Conservation (phyloP, 768 basidiomycete species). For the Termitomyces sp. region DNA sequence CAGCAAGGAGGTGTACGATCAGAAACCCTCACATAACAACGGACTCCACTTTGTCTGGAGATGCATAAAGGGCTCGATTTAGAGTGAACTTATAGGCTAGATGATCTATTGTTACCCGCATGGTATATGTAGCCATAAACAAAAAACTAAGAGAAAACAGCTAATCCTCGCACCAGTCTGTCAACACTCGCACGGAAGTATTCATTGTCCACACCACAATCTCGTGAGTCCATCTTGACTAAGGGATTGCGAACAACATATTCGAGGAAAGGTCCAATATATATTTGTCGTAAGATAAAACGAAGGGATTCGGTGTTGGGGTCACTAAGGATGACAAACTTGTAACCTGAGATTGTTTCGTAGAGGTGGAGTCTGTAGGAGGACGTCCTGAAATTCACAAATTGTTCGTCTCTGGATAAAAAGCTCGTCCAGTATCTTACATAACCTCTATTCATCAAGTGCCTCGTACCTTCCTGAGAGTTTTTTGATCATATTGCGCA, state of each 20-base stretch:
- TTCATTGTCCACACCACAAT: constrained; percentile 89
- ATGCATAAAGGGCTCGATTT: neutral
- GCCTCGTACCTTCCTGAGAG: constrained; percentile 71
- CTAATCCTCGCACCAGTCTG: constrained; percentile 62
- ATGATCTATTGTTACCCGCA: neutral
- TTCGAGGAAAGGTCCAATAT: constrained; percentile 91
- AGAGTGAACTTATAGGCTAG: neutral
- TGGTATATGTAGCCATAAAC: neutral
- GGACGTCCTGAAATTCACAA: constrained; percentile 87
- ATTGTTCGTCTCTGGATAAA: constrained; percentile 74
- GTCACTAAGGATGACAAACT: constrained; percentile 92
- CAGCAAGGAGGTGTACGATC: constrained; percentile 31
- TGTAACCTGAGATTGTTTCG: constrained; percentile 90
- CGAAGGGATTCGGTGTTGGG: constrained; percentile 80
- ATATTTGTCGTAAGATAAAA: constrained; percentile 81
- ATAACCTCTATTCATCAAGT: neutral
- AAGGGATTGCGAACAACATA: constrained; percentile 93
- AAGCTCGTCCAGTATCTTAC: neutral
- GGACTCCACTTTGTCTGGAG: neutral
- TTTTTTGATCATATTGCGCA: constrained; percentile 95
- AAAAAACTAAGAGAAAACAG: constrained; percentile 33
- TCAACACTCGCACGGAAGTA: constrained; percentile 82
- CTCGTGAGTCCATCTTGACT: constrained; percentile 75
- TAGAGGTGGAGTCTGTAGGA: constrained; percentile 92
- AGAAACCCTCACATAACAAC: neutral